phyloP scores from a whole-genome alignment of 2,329 filamentous ascomycete species.

The Cordyceps pruinosa region DNA sequence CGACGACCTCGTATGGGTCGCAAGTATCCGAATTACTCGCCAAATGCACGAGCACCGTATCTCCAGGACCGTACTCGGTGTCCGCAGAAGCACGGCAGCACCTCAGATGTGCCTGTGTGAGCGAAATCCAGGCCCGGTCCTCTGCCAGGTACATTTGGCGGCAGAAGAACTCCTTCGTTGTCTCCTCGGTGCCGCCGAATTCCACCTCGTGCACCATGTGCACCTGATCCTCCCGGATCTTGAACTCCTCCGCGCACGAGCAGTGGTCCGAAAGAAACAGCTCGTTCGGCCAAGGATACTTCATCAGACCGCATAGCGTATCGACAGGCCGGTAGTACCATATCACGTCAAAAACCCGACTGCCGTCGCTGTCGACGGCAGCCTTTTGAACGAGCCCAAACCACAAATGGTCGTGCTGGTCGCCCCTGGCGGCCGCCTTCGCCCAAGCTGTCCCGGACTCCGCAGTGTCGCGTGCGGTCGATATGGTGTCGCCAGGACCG shows the following conservation, averaged over 20 bases:
- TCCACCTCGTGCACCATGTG: slow-evolving; percentile 50
- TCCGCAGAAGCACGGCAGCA: slow-evolving; percentile 38
- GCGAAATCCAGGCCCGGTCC: slow-evolving; percentile 54
- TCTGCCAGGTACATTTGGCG: slow-evolving; percentile 60
- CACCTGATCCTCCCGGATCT: slow-evolving; percentile 49
- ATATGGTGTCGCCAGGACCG: slow-evolving; percentile 42
- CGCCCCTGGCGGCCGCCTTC: slow-evolving; percentile 36
- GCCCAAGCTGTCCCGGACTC: slow-evolving; percentile 51
- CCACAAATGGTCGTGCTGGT: slow-evolving; percentile 49
- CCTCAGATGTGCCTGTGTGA: slow-evolving; percentile 46
- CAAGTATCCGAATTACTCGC: slow-evolving; percentile 28
- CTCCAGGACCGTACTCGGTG: slow-evolving; percentile 40
- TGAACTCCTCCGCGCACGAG: slow-evolving; percentile 49
- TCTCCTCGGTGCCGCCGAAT: slow-evolving; percentile 45
- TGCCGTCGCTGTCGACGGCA: slow-evolving; percentile 28
- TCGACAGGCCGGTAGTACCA: slow-evolving; percentile 70
- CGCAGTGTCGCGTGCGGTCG: slow-evolving; percentile 36
- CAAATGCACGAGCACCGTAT: slow-evolving; percentile 49
- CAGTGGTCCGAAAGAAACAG: slow-evolving; percentile 73
- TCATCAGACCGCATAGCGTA: slow-evolving; percentile 60
- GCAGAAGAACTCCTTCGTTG: slow-evolving; percentile 53
- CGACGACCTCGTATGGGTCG: slow-evolving; percentile 55
- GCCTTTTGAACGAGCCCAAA: slow-evolving; percentile 62
- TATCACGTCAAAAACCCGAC: slow-evolving; percentile 51
- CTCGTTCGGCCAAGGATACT: slow-evolving; percentile 65